phyloP scores from a whole-genome alignment of 2,329 filamentous ascomycete genomes.

The Fusarium sp. region DNA sequence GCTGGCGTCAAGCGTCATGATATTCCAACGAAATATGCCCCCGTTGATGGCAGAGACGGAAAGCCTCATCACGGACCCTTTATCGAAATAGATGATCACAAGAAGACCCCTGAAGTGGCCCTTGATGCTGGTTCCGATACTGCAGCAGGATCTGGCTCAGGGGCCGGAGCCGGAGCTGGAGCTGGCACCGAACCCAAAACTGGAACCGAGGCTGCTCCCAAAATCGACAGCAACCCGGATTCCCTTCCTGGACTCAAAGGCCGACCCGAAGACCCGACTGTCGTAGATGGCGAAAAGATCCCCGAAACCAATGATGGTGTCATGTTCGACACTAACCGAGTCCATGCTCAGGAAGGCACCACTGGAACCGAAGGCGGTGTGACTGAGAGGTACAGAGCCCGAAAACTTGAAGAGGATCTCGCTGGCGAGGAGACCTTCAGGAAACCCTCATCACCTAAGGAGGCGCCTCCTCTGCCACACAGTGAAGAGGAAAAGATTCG shows the following conservation, averaged over 20 bases:
- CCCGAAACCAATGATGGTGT: conserved; percentile 79
- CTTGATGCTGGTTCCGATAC: conserved; percentile 7
- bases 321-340: conserved; percentile 87
- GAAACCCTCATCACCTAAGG: conserved; percentile 84
- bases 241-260: conserved; percentile 59
- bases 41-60: conserved; percentile 91
- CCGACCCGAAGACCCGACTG: conserved; percentile 60
- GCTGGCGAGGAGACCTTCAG: conserved; percentile 75
- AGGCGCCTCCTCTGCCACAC: conserved; percentile 82
- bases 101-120: conserved; percentile 37
- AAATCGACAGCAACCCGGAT: conserved; percentile 47
- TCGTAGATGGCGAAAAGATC: conserved; percentile 69
- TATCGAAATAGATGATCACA: conserved; percentile 64
- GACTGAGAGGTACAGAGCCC: conserved; percentile 83
- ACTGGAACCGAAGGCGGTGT: conserved; percentile 91
- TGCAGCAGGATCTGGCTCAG: conserved; percentile 11
- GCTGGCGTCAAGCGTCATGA: conserved; percentile 49
- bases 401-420: conserved; percentile 72
- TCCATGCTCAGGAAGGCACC: conserved; percentile 82
- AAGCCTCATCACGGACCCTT: conserved; percentile 91
- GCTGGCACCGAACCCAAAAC: not conserved
- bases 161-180: not conserved
- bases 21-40: conserved; percentile 75
- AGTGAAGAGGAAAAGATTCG: conserved; percentile 78
- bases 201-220: conserved; percentile 10